phyloP scores from a whole-genome alignment of 495 filamentous ascomycete genomes.

The Aspergillus sclerotiicarbonarius region DNA sequence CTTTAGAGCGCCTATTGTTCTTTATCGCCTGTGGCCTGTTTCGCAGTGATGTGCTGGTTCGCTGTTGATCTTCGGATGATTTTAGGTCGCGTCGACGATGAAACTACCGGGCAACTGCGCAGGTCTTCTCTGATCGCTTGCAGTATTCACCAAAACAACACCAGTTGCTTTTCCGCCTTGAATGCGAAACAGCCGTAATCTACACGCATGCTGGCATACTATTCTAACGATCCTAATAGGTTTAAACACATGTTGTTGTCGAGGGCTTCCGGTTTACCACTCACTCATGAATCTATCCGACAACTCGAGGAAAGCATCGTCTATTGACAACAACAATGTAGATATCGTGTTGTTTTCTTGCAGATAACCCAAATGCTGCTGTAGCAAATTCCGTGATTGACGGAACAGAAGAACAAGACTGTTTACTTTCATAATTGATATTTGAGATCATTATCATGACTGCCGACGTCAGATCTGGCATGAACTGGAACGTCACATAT shows the following conservation, averaged over 20 bases:
- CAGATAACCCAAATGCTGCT: neutral
- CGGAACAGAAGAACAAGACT: neutral
- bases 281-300: neutral
- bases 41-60: neutral
- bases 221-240: too few relatives aligned
- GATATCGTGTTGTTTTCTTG: too few relatives aligned
- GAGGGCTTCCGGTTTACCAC: neutral
- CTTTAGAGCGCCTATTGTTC: neutral
- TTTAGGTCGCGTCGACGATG: too few relatives aligned
- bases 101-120: too few relatives aligned
- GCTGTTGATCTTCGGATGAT: neutral
- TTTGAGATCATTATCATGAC: neutral
- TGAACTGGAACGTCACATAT: constrained; percentile 2
- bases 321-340: neutral
- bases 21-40: neutral
- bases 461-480: neutral
- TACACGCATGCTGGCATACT: too few relatives aligned
- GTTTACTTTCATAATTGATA: neutral
- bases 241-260: neutral
- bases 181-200: too few relatives aligned
- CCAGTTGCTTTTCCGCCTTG: too few relatives aligned
- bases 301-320: neutral
- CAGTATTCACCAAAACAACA: too few relatives aligned
- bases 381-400: neutral
- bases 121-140: too few relatives aligned